Percentiles rank a stretch among this genome's conserved stretches.
Conservation (phyloP, 139 green algal genomes). For the Volvox africanus region DNA sequence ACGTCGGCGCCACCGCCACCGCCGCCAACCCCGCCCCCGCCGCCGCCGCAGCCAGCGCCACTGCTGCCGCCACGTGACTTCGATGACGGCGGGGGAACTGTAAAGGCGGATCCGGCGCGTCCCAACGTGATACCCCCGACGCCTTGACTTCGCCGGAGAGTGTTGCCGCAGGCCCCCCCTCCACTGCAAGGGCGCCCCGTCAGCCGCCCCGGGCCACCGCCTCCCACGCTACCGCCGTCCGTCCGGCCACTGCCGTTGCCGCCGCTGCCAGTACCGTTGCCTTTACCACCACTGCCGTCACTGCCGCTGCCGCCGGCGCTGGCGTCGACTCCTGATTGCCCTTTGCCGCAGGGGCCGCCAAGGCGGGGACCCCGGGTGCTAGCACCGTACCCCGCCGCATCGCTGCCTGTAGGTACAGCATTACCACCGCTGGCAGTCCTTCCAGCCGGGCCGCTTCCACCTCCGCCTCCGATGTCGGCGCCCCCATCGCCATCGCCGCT, state of each 20-base stretch:
- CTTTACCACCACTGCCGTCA: not conserved
- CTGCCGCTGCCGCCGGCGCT: not conserved
- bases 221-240: not conserved
- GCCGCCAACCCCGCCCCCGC: not conserved
- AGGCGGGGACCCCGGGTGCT: not conserved
- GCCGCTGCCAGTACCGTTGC: not conserved
- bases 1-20: not conserved
- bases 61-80: not conserved
- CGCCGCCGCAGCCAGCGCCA: not conserved
- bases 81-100: not conserved
- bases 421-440: not conserved
- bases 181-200: not conserved
- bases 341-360: not conserved
- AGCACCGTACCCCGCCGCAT: not conserved
- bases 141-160: not conserved
- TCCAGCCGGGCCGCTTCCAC: too few species aligned
- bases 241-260: not conserved
- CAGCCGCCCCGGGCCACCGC: not conserved
- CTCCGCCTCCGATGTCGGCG: not conserved
- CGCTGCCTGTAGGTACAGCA: not conserved
- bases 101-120: slow-evolving; percentile 14
- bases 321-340: not conserved
- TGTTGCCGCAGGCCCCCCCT: not conserved
- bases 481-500: not conserved
- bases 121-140: not conserved